phyloP scores from a whole-genome alignment of 2,329 filamentous ascomycete genomes.

The Beauveria sp. region DNA sequence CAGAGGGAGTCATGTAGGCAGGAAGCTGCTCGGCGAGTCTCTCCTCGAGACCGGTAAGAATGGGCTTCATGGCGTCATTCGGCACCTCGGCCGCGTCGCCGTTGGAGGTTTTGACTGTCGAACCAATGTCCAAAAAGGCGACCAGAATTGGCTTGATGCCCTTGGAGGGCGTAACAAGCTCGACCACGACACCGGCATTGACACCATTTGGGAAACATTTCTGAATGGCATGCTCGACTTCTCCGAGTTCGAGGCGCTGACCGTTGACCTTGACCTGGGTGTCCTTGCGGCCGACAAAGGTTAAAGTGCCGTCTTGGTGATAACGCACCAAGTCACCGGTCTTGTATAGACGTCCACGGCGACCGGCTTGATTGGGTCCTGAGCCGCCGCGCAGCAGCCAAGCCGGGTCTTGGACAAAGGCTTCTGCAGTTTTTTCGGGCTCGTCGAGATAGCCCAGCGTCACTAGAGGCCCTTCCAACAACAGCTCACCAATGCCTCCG shows the following conservation, averaged over 20 bases:
- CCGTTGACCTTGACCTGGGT: conserved; percentile 49
- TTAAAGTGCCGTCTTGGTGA: conserved; percentile 24
- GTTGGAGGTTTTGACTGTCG: not conserved
- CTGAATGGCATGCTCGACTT: conserved; percentile 15
- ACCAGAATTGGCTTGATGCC: conserved; percentile 10
- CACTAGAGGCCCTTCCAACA: conserved; percentile 17
- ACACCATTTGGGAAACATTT: not conserved
- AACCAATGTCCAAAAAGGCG: conserved; percentile 9
- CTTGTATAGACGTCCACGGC: conserved; percentile 15
- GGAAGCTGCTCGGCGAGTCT: conserved; percentile 10
- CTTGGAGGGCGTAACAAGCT: conserved; percentile 9
- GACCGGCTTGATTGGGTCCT: not conserved
- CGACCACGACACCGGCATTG: conserved; percentile 9
- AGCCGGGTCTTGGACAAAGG: conserved; percentile 15
- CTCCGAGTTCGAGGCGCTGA: conserved; percentile 39
- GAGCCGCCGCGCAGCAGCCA: conserved; percentile 8
- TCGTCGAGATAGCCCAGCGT: conserved; percentile 16
- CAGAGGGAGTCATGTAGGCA: conserved; percentile 16
- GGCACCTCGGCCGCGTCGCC: not conserved
- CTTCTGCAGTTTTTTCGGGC: conserved; percentile 15
- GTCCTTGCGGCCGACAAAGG: conserved; percentile 43
- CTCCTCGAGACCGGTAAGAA: not conserved
- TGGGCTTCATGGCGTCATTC: not conserved
- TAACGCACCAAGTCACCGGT: conserved; percentile 31
- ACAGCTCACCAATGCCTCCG: conserved; percentile 15